Base-by-base conservation (phyloP, 2,329 filamentous ascomycete species). In the Zymoseptoria ardabiliae region DNA sequence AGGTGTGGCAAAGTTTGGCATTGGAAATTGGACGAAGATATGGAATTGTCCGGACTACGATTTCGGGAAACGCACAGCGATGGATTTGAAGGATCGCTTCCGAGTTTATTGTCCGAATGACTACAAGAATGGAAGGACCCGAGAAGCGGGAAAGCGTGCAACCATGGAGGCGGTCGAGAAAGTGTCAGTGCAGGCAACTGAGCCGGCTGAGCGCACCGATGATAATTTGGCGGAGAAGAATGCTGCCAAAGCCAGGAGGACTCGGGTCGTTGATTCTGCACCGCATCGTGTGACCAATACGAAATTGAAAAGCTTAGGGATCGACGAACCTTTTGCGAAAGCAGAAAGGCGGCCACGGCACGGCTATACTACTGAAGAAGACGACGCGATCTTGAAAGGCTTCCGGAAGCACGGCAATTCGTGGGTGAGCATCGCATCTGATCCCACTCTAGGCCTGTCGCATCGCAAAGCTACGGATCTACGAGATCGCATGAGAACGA, bases 1-100 rank as follows among this genome's bases (percentile, higher is more conserved):
- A 58, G 85, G 85, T 0, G 84, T 86, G 8, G 77, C 80, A 45
- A 81, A 78, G 62, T 85, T 82, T 65, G 85, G 84, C 1, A 82
- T 86, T 61, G 85, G 85, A 2, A 85, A 79, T 62, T 87, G 85
- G 85, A 86, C 84, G 58, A 80, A 80, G 63, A 86, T 87, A 19
- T 69, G 86, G 23, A 75, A 81, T 2, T 80, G 82, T 63, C 70
- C 79, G 17, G 81, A 84, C 35, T 81, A 83, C 59, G 74, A 73
- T 2, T 87, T 87, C 67, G 77, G 83, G 61, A 76, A 79, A 10
- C 76, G 85, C 25, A 85, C 79, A n/a, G 79, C 83, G 9, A 79
- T 84, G 22, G 85, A 87, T 65, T 70, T 87, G 53, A 87, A 87
- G 72, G 85, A 87, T 67, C 76, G 82, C 68, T 81, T 76, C 57